A percentile compares a stretch with the other conserved stretches of the same genome.
Conservation (phyloP, 2,329 filamentous ascomycete species). For the Colletotrichum neosansevieriae region DNA sequence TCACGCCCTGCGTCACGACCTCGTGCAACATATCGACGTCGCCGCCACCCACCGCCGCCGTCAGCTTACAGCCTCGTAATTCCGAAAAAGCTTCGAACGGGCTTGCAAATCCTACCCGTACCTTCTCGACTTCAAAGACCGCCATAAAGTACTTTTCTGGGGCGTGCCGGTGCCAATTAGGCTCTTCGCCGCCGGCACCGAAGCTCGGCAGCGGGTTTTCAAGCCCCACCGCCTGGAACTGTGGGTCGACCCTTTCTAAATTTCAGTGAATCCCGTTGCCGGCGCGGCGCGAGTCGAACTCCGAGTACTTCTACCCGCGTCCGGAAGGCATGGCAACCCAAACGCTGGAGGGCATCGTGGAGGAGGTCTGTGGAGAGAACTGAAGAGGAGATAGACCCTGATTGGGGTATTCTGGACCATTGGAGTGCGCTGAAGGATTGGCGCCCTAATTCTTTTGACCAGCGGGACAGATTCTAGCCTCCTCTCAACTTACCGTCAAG, state of each 20-base stretch:
- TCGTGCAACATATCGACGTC: background rate
- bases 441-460: background rate
- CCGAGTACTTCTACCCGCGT: background rate
- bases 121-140: background rate
- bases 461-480: background rate
- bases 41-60: background rate
- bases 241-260: background rate
- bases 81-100: background rate
- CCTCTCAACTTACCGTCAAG: too few species aligned
- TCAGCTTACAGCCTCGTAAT: background rate
- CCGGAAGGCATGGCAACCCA: too few species aligned
- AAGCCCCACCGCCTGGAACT: background rate
- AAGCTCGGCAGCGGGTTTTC: background rate
- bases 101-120: slow-evolving; percentile 5
- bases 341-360: background rate
- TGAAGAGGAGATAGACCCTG: background rate
- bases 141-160: background rate
- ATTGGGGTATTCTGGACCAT: background rate
- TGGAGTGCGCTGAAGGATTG: background rate
- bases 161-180: background rate
- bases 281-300: background rate
- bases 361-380: background rate
- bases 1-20: background rate
- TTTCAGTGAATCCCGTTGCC: background rate
- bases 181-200: background rate